Evolutionary conservation across 2,329 filamentous ascomycete species (phyloP), one percentile per base, ranked within the genome.

Genomic region (Ceratocystis cacaofunesta): DNA sequence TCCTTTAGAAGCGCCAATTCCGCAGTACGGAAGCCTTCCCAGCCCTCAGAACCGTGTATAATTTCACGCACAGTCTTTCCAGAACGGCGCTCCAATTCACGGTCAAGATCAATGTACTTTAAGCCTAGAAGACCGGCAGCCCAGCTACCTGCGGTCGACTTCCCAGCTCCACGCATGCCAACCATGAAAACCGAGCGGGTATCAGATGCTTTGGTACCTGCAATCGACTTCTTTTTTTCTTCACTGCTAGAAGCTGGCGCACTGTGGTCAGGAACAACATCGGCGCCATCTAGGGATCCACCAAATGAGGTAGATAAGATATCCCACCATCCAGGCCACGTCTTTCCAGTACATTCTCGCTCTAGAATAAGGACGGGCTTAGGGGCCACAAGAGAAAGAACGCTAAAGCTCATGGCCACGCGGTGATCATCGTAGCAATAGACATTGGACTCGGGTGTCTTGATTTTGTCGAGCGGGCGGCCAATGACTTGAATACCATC

Each of bases 271-370:
- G 67, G 64, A 3, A 67, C 62, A n/a, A 69, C 66, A 36, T 95
- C 90, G 44, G 86, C 83, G 12, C 94, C 94, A 68, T 86, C 82
- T n/a, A 67, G 58, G 46, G 50, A 46, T 15, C 66, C 50, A 25
- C 63, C 63, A 41, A 67, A 67, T 15, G 84, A 82, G 70, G 88
- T 85, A 25, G 86, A 86, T 65, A 97, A 77, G 19, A 86, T 85
- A 74, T 99, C 94, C 94, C 94, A 99, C 90, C 94, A 99, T 8
- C 92, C 94, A 0, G 94, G 94, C 94, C 94, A 99, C 1, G 94
- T 99, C 80, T 99, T 99, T 50, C 89, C 92, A 2, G 90, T 89
- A 73, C 94, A 99, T 71, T 96, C 91, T 68, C 91, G 88, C 74
- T 99, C 94, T 1, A 89, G 82, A 63, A 99, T 85, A 17, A 95